These are phyloP conservation scores for Colletotrichum destructivum DNA, from an alignment of 2,329 filamentous ascomycete species.

Conservation along the genomic window DNA sequence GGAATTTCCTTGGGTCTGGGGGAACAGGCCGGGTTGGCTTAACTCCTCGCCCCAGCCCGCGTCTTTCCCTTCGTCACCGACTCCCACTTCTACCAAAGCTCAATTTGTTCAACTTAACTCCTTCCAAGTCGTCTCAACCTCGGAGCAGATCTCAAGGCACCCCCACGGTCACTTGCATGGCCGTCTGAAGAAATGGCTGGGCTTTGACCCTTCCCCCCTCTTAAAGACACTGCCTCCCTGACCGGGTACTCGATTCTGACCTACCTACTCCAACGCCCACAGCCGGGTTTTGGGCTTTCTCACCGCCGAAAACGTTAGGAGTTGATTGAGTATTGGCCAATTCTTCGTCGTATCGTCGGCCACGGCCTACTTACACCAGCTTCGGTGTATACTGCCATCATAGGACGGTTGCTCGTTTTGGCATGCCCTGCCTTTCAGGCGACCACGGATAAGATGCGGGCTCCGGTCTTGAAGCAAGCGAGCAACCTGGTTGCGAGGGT, in stretches of 20 bases:
- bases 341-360: neutral
- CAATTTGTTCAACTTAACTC: neutral
- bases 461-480: constrained; percentile 34
- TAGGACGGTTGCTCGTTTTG: neutral
- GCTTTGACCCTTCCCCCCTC: constrained; percentile 35
- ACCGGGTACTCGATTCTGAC: constrained; percentile 2
- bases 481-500: constrained; percentile 34
- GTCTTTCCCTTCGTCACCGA: constrained; percentile 22
- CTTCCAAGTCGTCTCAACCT: neutral
- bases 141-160: neutral
- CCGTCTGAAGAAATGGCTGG: constrained; percentile 36
- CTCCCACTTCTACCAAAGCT: constrained; percentile 11
- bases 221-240: constrained; percentile 21
- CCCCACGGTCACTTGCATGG: constrained; percentile 16
- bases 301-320: neutral
- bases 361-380: neutral
- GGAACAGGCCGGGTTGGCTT: constrained; percentile 22
- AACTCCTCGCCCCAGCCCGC: neutral
- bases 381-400: neutral
- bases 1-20: constrained; percentile 18
- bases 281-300: neutral
- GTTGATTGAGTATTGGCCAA: neutral
- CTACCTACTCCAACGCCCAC: neutral
- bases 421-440: constrained; percentile 6
- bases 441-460: constrained; percentile 23